Evolutionary conservation across 331 rosid species (phyloP).

Genomic region (Rosa hybrid): DNA sequence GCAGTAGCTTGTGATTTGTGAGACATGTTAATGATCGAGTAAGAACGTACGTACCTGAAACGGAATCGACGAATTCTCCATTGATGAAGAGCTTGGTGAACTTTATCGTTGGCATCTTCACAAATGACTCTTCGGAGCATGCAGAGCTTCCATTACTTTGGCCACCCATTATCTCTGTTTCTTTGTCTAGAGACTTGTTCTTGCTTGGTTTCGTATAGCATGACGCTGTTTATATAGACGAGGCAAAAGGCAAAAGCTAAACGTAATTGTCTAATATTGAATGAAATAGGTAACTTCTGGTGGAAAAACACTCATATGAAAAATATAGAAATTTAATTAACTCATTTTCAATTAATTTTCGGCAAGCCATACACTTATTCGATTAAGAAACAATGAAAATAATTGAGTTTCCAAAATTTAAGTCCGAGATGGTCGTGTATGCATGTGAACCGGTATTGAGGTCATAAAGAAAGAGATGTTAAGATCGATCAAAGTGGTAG

Average conservation of each 20-base stretch:
- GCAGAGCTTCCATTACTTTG: constrained; percentile 37
- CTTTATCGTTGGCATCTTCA: constrained; percentile 51
- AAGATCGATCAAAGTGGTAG: not conserved
- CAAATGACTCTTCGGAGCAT: constrained; percentile 9
- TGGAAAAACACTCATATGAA: not conserved
- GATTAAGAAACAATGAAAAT: too few species aligned
- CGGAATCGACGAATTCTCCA: constrained; percentile 71
- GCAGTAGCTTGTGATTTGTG: not conserved
- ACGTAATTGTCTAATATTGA: not conserved
- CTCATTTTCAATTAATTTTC: too few species aligned
- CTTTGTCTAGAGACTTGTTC: not conserved
- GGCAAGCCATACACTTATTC: too few species aligned
- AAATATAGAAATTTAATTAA: not conserved
- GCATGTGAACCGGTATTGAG: too few species aligned
- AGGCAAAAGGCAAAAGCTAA: not conserved
- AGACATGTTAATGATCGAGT: not conserved
- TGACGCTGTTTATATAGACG: not conserved
- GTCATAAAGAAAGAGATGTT: not conserved
- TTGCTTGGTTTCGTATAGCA: not conserved
- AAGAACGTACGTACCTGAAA: constrained; percentile 54
- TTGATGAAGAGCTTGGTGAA: constrained; percentile 93
- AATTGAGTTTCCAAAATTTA: not conserved
- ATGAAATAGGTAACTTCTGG: not conserved
- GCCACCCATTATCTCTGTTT: constrained; percentile 38
- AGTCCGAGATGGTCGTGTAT: not conserved